Base-by-base conservation (phyloP, 805 yeast genomes). In the Sungouiella blattae region DNA sequence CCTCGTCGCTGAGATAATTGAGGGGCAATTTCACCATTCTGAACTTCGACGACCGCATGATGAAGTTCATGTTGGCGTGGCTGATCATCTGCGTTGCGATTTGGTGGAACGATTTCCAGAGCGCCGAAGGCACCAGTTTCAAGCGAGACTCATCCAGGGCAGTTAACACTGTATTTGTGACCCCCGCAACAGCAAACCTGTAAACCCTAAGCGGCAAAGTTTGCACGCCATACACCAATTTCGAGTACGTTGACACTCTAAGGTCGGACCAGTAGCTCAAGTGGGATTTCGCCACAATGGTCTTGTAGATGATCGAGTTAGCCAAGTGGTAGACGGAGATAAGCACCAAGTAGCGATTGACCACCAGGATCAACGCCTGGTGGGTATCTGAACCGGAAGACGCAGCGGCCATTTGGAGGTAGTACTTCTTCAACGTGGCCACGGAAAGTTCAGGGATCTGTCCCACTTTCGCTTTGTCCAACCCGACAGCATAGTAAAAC, bases 191-290 rank as follows among this genome's bases (percentile, higher is more conserved):
- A 15, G 31, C 17, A 12, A 28, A 18, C n/a, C 18, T 12, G 33
- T 42, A 52, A 5, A 53, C 11, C 26, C 52, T 52, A n/a, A 46
- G 27, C 1, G 73, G 73, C 7, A 53, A 36, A 5, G 59, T 54
- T 36, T 67, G 72, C 2, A 66, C 39, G 7, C 60, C 59, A 43
- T 62, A 67, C 9, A 59, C 30, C 17, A 51, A 18, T 39, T 63
- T 64, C 28, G 47, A 40, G 29, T 45, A 34, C 6, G 47, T 28
- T 5, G 67, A 60, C 21, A 44, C 36, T 21, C 45, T 45, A 26
- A 67, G 32, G 9, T 46, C 49, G 9, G 51, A 46, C 72, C 72
- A 67, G 41, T 66, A 67, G 4, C 51, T 47, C 40, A 59, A 40
- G 30, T 67, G 59, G 22, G 53, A 49, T 36, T 64, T 62, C 27